Conservation (phyloP, 23 red algal species). For the Gracilaria gracilis region DNA sequence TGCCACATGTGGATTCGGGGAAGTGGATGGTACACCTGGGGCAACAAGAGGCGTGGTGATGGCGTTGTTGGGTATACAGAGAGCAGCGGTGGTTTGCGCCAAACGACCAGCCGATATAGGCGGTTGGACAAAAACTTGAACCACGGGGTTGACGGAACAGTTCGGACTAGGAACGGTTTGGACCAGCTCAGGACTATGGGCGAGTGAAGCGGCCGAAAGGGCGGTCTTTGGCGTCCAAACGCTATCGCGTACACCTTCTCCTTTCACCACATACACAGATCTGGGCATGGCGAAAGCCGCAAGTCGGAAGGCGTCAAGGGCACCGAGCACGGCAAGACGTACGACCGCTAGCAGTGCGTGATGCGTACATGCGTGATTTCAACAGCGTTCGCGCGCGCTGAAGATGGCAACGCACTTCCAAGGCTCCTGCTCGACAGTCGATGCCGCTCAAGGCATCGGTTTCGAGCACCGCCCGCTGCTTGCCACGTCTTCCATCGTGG, state of each 20-base stretch:
- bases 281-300: background rate
- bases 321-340: no score
- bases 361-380: no score
- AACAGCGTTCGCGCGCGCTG: no score
- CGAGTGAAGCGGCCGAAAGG: background rate
- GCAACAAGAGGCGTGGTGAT: background rate
- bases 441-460: no score
- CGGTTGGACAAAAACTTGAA: background rate
- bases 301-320: background rate
- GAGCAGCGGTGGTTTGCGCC: background rate
- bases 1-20: background rate
- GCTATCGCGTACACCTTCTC: slow-evolving; percentile 38
- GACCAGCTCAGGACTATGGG: background rate
- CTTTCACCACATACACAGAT: slow-evolving; percentile 28
- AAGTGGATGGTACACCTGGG: background rate
- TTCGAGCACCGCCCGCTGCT: no score
- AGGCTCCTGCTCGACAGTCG: no score
- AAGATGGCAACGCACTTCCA: no score
- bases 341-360: no score
- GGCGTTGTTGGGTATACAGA: slow-evolving; percentile 13
- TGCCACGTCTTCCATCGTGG: no score
- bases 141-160: slow-evolving; percentile 5
- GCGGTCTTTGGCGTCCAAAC: slow-evolving; percentile 22
- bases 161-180: slow-evolving; percentile 27
- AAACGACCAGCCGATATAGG: background rate